phyloP scores from a whole-genome alignment of 805 yeast species.

The Candida quercuum region DNA sequence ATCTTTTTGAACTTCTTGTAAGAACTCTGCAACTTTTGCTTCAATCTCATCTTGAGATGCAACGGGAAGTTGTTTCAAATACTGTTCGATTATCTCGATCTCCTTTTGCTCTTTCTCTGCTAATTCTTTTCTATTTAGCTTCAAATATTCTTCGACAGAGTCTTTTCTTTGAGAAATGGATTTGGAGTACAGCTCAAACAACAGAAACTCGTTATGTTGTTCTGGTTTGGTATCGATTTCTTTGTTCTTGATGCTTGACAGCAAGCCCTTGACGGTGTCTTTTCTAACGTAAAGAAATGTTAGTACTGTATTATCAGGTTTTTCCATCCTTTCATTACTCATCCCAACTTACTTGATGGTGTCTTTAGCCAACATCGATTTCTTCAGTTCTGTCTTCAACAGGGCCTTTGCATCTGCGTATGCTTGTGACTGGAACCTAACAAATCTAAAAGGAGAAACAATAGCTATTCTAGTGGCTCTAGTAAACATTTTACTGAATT shows the following conservation, averaged over 20 bases:
- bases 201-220: slow-evolving; percentile 29
- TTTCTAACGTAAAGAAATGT: slow-evolving; percentile 21
- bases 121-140: slow-evolving; percentile 44
- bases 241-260: slow-evolving; percentile 39
- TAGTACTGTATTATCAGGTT: too few relatives aligned
- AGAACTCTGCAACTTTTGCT: slow-evolving; percentile 23
- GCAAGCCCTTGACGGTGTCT: slow-evolving; percentile 38
- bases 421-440: slow-evolving; percentile 28
- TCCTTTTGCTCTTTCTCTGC: slow-evolving; percentile 49
- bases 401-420: slow-evolving; percentile 27
- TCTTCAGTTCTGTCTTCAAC: slow-evolving; percentile 39
- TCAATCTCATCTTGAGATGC: slow-evolving; percentile 42
- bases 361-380: slow-evolving; percentile 43
- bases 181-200: slow-evolving; percentile 34
- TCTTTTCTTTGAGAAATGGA: slow-evolving; percentile 44
- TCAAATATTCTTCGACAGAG: slow-evolving; percentile 41
- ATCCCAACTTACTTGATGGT: slow-evolving; percentile 18
- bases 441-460: not conserved
- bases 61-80: slow-evolving; percentile 38
- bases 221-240: slow-evolving; percentile 33
- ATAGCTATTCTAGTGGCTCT: slow-evolving; percentile 1
- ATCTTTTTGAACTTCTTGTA: slow-evolving; percentile 18
- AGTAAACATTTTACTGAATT: not conserved
- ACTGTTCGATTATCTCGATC: slow-evolving; percentile 34
- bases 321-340: not conserved